Evolutionary conservation across 2,329 filamentous ascomycete species (phyloP), one percentile per base, ranked within the genome.

Genomic region (Fusarium sp.): DNA sequence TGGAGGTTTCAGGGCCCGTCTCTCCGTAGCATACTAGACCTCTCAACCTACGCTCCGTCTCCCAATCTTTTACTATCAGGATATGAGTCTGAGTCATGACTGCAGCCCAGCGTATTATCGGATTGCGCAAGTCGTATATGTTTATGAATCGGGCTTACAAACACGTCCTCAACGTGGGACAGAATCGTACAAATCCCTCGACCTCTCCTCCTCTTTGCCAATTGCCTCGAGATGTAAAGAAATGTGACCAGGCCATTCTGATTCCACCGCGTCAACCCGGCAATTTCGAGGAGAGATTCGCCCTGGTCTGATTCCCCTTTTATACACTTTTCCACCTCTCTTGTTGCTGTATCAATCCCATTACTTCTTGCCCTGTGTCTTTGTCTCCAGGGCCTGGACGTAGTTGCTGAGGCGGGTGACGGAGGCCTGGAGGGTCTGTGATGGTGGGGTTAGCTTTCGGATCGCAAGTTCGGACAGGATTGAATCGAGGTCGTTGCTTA

Each of bases 361-460:
- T 86, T 92, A 93, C 86, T 91, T 93, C 86, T 91, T 93, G 79
- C 92, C 88, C 80, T 92, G 91, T 77, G 95, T 88, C 86, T 93
- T 95, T 79, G 94, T 90, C 86, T 98, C 96, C 75, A 98, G 86
- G 61, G 90, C 90, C 81, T 92, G 90, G 74, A 98, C 92, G 82
- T 98, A 97, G 73, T 90, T 90, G 85, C 95, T 95, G 83, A 98
- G 90, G 81, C 94, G 91, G 83, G 95, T 93, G 67, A 97, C 95
- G 58, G 95, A 94, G 59, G 92, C 89, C 89, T 98, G 95, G 58
- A 98, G 89, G 75, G 94, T 92, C 95, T 97, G 76, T 29, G 29
- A 56, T 33, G 35, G 22, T 20, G 33, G 20, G 27, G 50, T 74
- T 33, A 74, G 69, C 45, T 64, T 22, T 14, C 41, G 35, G 7